Conservation (phyloP, 306 rosid species). For the Quillaja saponaria region DNA sequence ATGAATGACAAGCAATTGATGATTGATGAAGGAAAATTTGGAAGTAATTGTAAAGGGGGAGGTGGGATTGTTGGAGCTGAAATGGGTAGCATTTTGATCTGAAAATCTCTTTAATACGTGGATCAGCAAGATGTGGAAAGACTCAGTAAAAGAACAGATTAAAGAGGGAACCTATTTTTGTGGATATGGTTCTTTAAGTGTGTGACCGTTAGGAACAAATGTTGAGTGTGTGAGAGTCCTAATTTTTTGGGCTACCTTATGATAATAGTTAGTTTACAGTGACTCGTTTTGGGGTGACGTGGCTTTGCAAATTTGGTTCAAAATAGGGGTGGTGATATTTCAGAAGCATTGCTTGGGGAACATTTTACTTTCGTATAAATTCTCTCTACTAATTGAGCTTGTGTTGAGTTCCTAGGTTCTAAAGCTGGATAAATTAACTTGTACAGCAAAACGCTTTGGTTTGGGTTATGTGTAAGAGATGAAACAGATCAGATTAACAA, state of each 20-base stretch:
- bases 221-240: slow-evolving; percentile 33
- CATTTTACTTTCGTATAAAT: too few relatives aligned
- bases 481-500: too few relatives aligned
- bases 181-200: slow-evolving; percentile 26
- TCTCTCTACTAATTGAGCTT: too few relatives aligned
- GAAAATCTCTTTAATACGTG: slow-evolving; percentile 28
- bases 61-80: slow-evolving; percentile 13
- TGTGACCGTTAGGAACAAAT: slow-evolving; percentile 35
- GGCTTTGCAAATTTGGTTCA: background rate
- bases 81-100: slow-evolving; percentile 22
- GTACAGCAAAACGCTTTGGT: too few relatives aligned
- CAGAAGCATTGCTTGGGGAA: too few relatives aligned
- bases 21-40: background rate
- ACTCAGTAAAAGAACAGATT: slow-evolving; percentile 43
- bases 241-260: slow-evolving; percentile 31
- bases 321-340: too few relatives aligned
- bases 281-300: background rate
- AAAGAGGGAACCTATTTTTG: slow-evolving; percentile 18
- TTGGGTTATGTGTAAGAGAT: too few relatives aligned
- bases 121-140: slow-evolving; percentile 35
- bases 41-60: slow-evolving; percentile 20
- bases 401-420: too few relatives aligned
- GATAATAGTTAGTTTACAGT: slow-evolving; percentile 11
- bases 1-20: background rate
- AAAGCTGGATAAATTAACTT: too few relatives aligned